Conservation (phyloP, 495 filamentous ascomycete species). For the Terfezia boudieri region DNA sequence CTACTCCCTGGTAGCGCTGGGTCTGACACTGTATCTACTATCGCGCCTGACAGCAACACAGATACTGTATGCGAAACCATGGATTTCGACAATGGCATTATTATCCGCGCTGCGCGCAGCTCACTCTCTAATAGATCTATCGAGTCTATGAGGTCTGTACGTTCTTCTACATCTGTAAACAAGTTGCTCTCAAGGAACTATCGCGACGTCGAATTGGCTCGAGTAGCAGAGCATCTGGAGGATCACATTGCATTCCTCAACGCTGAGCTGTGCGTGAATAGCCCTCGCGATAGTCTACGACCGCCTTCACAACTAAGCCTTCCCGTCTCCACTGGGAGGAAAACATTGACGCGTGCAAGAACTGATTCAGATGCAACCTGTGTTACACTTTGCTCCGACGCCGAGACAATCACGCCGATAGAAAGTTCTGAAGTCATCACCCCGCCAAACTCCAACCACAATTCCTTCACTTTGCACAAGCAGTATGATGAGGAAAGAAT, state of each 20-base stretch:
- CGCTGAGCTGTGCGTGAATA: slow-evolving; percentile 3
- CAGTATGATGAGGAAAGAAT: slow-evolving; percentile 10
- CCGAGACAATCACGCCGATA: slow-evolving; percentile 18
- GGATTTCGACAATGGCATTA: slow-evolving; percentile 9
- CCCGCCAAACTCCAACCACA: slow-evolving; percentile 16
- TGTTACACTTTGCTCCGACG: slow-evolving; percentile 18
- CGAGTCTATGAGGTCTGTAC: slow-evolving; percentile 3
- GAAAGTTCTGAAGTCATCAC: slow-evolving; percentile 16
- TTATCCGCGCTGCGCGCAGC: slow-evolving; percentile 10
- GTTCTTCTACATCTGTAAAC: slow-evolving; percentile 11
- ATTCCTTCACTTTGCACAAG: slow-evolving; percentile 11
- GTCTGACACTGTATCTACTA: slow-evolving; percentile 6
- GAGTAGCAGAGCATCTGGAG: slow-evolving; percentile 15
- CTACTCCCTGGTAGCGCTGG: slow-evolving; percentile 10
- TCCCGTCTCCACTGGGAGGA: background rate
- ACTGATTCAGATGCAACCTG: slow-evolving; percentile 19
- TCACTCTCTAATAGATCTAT: slow-evolving; percentile 14
- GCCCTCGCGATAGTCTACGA: slow-evolving; percentile 1
- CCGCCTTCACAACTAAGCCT: background rate
- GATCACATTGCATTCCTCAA: slow-evolving; percentile 18
- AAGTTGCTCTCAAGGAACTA: slow-evolving; percentile 9
- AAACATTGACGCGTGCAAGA: slow-evolving; percentile 9
- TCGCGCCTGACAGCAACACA: background rate
- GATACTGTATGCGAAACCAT: slow-evolving; percentile 9
- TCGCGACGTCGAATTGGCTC: slow-evolving; percentile 15